phyloP scores from a whole-genome alignment of 2,329 filamentous ascomycete genomes.

The Trichophyton benhamiae region DNA sequence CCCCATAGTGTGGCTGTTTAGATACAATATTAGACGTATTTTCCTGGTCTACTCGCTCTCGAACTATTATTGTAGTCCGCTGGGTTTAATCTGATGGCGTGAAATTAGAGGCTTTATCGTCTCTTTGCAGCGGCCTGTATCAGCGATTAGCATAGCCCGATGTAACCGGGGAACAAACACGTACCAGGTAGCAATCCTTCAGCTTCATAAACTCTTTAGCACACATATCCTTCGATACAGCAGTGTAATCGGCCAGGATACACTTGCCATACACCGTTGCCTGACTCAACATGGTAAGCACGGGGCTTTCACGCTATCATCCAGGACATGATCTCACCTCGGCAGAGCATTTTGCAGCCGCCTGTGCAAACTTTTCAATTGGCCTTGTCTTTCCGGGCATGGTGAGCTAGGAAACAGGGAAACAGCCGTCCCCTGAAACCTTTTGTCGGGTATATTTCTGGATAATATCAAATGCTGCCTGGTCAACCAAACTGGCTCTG shows the following conservation, averaged over 20 bases:
- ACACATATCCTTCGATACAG: slow-evolving; percentile 84
- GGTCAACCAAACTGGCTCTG: background rate
- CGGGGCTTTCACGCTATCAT: slow-evolving; percentile 7
- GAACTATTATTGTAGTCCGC: background rate
- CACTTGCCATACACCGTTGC: slow-evolving; percentile 81
- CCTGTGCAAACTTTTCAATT: slow-evolving; percentile 56
- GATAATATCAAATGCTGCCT: background rate
- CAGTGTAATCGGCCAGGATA: slow-evolving; percentile 77
- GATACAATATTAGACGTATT: slow-evolving; percentile 7
- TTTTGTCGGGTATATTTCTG: background rate
- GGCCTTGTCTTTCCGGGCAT: slow-evolving; percentile 46
- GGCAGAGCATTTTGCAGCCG: slow-evolving; percentile 51
- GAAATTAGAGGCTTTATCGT: slow-evolving; percentile 19
- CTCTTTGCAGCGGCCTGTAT: slow-evolving; percentile 42
- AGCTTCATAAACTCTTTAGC: slow-evolving; percentile 68
- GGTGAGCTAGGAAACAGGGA: slow-evolving; percentile 11
- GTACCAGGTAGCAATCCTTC: slow-evolving; percentile 78
- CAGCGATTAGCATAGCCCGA: background rate
- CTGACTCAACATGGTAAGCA: slow-evolving; percentile 37
- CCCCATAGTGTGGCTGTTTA: slow-evolving; percentile 24
- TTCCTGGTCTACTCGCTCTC: background rate
- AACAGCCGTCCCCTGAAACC: background rate
- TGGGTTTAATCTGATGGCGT: background rate
- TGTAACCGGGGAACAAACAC: background rate
- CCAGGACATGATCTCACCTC: slow-evolving; percentile 40